Conservation (phyloP, 345 rosid genomes). For the Adansonia digitata region DNA sequence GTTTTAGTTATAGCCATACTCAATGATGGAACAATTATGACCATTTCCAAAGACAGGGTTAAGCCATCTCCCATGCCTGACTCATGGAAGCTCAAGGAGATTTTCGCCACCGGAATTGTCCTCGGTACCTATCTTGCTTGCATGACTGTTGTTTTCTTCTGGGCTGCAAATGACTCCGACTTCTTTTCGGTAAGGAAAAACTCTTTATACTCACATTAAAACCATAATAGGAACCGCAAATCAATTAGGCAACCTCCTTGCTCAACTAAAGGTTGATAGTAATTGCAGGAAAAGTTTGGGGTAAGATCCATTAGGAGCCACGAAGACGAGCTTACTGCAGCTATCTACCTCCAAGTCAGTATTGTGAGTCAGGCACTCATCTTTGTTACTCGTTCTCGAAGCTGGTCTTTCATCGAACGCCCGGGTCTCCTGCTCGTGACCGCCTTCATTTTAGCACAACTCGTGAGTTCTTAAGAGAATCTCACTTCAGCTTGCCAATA, state of each 20-base stretch:
- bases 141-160: constrained; percentile 87
- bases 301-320: constrained; percentile 54
- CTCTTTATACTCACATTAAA: neutral
- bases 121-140: constrained; percentile 80
- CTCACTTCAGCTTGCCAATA: neutral
- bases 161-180: constrained; percentile 54
- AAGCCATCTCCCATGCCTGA: constrained; percentile 21
- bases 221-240: neutral
- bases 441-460: constrained; percentile 71
- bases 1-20: constrained; percentile 33
- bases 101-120: constrained; percentile 76
- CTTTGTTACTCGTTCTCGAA: constrained; percentile 89
- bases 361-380: constrained; percentile 92
- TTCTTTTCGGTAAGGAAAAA: constrained; percentile 65
- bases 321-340: constrained; percentile 57
- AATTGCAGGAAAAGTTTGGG: constrained; percentile 62
- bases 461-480: constrained; percentile 36
- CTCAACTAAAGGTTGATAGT: neutral
- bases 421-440: constrained; percentile 65
- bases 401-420: constrained; percentile 87
- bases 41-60: constrained; percentile 22
- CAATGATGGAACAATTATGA: constrained; percentile 24
- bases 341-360: constrained; percentile 93
- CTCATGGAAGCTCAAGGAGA: constrained; percentile 50
- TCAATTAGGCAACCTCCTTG: neutral